Evolutionary conservation across 768 basidiomycete species (phyloP), one percentile per base, ranked within the genome.

Genomic region (Vararia minispora): DNA sequence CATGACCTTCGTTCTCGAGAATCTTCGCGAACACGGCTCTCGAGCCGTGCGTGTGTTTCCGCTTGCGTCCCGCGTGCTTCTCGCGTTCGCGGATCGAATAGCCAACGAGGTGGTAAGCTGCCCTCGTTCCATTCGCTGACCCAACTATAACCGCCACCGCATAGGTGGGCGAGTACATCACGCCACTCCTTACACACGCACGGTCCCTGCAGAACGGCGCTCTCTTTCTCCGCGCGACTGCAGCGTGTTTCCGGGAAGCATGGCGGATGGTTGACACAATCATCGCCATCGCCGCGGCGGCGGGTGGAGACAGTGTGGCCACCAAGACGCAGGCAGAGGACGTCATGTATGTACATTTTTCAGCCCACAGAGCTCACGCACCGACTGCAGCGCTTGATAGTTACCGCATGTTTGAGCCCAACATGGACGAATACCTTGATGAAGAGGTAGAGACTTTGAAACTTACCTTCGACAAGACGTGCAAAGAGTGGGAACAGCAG

Each of bases 381-480:
- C 35, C 41, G 17, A 41, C 11, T n/a, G 6, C 34, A 35, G 8
- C 16, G 40, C 11, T 33, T 33, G 44, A 8, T 49, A 92, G 90
- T 10, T 94, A 88, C 56, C 74, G 71, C 32, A 95, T 97, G 89
- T 98, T 97, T 49, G 92, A 98, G 58, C 65, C 72, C 8, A 85
- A 92, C 56, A 95, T 98, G 88, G 92, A 95, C 53, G 92, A 97
- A 52, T 98, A 98, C 51, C 78, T 98, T 2, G 84, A 90, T 43
- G 90, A 97, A 53, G 94, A 99, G 56, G 71, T 82, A 5, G 92
- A 95, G 41, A 72, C 70, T 42, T 68, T 88, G 35, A 89, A 89
- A 51, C 69, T 67, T 4, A 63, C 69, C 0, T 74, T 95, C 39
- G 84, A 87, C 23, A 62, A 57, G 2, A 82, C 84, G 11, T 91